Base-by-base conservation (phyloP, 2,329 filamentous ascomycete genomes). In the Alternaria ethzedia region DNA sequence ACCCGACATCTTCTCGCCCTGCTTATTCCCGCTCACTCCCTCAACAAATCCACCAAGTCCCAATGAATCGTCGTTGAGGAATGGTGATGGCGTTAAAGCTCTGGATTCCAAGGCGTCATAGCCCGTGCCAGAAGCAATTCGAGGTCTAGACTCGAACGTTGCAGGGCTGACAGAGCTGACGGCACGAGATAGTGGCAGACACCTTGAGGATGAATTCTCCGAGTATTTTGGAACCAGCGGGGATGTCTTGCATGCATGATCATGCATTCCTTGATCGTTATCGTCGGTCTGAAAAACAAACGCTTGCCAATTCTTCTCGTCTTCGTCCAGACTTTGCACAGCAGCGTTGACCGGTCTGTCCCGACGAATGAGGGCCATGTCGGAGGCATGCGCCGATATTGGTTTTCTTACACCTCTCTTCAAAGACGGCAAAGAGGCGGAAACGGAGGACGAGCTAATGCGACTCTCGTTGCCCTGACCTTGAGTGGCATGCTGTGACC, bases 291-390 rank as follows among this genome's bases (percentile, higher is more conserved):
- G 74, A 47, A 79, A 74, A 25, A 78, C 74, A 46, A 79, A 78
- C 12, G 57, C 69, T 66, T 64, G 75, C 79, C 79, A 81, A 32
- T 77, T 57, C 52, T 62, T 61, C 52, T 79, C 77, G 44, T 71
- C 67, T 12, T 69, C 63, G 28, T 70, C 54, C 30, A 58, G 26
- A 25, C 32, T 54, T 45, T 28, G 55, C 30, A 45, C 26, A 45
- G 43, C 54, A 47, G 36, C 64, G 26, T 15, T 28, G n/a, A 28
- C 25, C 59, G 28, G 25, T 13, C 30, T 6, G 21, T 54, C 17
- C n/a, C 41, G 49, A 25, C 57, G 25, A 49, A 54, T 28, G n/a
- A 8, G 11, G 15, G 41, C 21, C 25, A 46, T 51, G 20, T 26
- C 49, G n/a, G 28, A 25, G 17, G 20, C 26, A 45, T 41, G 56